A percentile compares a stretch with the other conserved stretches of the same genome.
Conservation (phyloP, 306 rosid species). For the Medicago lupulina region DNA sequence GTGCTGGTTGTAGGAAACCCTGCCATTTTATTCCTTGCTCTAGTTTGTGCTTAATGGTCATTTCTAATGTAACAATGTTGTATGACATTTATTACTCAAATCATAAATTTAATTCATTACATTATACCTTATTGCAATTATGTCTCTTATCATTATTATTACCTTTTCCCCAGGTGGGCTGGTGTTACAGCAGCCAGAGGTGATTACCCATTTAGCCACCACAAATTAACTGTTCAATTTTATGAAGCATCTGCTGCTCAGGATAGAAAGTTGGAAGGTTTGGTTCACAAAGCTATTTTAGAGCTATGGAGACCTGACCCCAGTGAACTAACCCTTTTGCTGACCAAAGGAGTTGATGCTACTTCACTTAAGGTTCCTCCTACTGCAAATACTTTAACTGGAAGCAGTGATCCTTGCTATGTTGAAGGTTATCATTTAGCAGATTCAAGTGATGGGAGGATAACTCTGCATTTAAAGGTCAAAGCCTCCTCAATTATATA, state of each 20-base stretch:
- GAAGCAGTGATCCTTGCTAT: slow-evolving; percentile 99
- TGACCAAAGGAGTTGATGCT: slow-evolving; percentile 90
- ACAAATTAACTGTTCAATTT: slow-evolving; percentile 95
- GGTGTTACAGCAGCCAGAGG: slow-evolving; percentile 96
- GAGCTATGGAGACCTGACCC: slow-evolving; percentile 99
- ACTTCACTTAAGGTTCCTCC: slow-evolving; percentile 96
- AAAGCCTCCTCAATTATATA: slow-evolving; percentile 25
- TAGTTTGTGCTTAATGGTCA: slow-evolving; percentile 6
- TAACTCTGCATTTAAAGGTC: slow-evolving; percentile 95
- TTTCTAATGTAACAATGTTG: slow-evolving; percentile 29
- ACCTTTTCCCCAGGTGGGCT: slow-evolving; percentile 74
- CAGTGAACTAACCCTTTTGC: slow-evolving; percentile 85
- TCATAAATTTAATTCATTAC: slow-evolving; percentile 22
- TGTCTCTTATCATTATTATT: slow-evolving; percentile 41
- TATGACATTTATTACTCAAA: slow-evolving; percentile 14
- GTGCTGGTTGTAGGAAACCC: slow-evolving; percentile 22
- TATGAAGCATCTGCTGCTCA: slow-evolving; percentile 99
- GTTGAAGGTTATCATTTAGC: slow-evolving; percentile 97
- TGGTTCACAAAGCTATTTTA: slow-evolving; percentile 98
- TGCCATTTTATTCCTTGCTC: slow-evolving; percentile 20
- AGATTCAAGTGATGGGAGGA: slow-evolving; percentile 88
- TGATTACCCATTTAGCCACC: slow-evolving; percentile 99
- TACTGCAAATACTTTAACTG: slow-evolving; percentile 89
- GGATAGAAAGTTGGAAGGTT: slow-evolving; percentile 96
- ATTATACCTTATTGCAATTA: slow-evolving; percentile 6